Conservation (phyloP, 2,329 filamentous ascomycete genomes). For the Aspergillus costaricaensis region DNA sequence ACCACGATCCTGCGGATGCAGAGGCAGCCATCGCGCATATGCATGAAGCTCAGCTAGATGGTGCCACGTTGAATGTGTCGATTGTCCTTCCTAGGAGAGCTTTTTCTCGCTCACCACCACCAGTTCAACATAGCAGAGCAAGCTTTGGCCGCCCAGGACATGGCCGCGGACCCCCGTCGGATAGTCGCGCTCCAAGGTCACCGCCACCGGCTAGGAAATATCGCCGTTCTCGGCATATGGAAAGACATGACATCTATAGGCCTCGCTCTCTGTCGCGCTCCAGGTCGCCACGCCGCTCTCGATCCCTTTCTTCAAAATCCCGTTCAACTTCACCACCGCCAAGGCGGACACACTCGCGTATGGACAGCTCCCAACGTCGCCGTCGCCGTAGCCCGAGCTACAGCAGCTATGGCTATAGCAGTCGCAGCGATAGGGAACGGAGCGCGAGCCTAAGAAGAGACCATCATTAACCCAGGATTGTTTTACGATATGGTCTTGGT, state of each 20-base stretch:
- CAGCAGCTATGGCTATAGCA: slow-evolving; percentile 63
- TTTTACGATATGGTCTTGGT: not conserved
- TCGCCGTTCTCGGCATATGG: slow-evolving; percentile 42
- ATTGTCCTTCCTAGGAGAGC: slow-evolving; percentile 83
- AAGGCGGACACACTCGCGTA: slow-evolving; percentile 35
- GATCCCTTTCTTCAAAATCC: slow-evolving; percentile 41
- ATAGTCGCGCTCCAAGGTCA: slow-evolving; percentile 32
- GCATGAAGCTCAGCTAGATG: slow-evolving; percentile 96
- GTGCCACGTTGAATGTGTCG: slow-evolving; percentile 77
- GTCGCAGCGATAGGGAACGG: slow-evolving; percentile 53
- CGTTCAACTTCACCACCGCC: slow-evolving; percentile 47
- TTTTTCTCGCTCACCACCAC: slow-evolving; percentile 77
- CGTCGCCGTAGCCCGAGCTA: slow-evolving; percentile 64
- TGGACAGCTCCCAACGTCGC: slow-evolving; percentile 40
- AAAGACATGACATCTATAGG: slow-evolving; percentile 59
- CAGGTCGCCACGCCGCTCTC: slow-evolving; percentile 41
- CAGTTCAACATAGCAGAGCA: slow-evolving; percentile 63
- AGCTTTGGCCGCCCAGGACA: slow-evolving; percentile 55
- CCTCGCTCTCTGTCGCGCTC: slow-evolving; percentile 60
- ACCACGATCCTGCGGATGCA: slow-evolving; percentile 72
- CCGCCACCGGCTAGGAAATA: slow-evolving; percentile 44
- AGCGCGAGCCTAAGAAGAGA: slow-evolving; percentile 53
- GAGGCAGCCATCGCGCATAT: slow-evolving; percentile 91
- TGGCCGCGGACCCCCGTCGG: slow-evolving; percentile 30
- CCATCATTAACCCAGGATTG: slow-evolving; percentile 29